Conservation (phyloP, 306 rosid species). For the Cercis canadensis region DNA sequence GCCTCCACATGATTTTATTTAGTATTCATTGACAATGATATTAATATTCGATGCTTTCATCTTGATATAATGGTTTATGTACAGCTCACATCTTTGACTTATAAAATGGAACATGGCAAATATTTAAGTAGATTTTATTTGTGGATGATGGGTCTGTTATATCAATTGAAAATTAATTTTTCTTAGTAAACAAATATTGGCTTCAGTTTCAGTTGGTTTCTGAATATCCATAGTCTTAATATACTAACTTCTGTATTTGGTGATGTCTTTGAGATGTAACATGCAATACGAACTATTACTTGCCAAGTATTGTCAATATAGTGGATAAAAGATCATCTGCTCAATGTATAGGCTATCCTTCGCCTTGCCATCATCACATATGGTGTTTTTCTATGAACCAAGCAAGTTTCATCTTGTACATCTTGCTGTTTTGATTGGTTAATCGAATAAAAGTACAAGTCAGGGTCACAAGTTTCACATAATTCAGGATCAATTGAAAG, state of each 20-base stretch:
- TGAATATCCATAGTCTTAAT: constrained; percentile 12
- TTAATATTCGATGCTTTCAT: background rate
- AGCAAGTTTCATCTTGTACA: background rate
- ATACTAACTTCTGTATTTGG: background rate
- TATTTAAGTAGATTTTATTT: constrained; percentile 4
- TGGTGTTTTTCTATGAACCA: background rate
- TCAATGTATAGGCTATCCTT: too few relatives aligned
- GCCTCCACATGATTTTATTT: background rate
- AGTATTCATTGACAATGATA: constrained; percentile 1
- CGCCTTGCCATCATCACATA: too few relatives aligned
- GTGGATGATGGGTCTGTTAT: background rate
- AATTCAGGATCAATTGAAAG: background rate
- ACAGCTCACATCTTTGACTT: background rate
- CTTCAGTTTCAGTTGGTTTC: background rate
- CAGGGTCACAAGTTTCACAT: background rate
- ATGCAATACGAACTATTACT: background rate
- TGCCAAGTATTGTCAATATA: too few relatives aligned
- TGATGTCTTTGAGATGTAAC: constrained; percentile 2
- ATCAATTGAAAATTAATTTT: background rate
- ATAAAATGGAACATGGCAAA: background rate
- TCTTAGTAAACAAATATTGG: constrained; percentile 4
- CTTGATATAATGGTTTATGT: background rate
- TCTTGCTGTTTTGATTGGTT: background rate
- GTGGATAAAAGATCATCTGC: too few relatives aligned
- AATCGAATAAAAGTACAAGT: too few relatives aligned